Evolutionary conservation across 345 rosid genomes (phyloP).

Genomic region (Eucalyptus tenuipes): DNA sequence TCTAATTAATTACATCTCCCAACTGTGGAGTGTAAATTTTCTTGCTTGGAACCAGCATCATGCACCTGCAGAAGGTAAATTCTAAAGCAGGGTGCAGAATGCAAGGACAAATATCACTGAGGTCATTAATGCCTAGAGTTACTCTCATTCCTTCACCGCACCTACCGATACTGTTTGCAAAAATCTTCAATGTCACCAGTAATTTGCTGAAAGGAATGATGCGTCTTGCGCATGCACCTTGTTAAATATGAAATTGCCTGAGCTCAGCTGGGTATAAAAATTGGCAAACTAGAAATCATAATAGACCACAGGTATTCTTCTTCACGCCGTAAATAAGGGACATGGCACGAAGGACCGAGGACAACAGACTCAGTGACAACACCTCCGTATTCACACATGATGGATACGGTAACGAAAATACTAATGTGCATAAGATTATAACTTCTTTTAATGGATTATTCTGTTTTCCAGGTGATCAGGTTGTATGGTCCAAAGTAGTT

Average conservation of each 20-base stretch:
- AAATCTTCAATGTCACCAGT: neutral
- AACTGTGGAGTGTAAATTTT: neutral
- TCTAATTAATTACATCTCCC: neutral
- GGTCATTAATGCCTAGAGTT: neutral
- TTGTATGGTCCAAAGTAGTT: neutral
- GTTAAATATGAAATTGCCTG: neutral
- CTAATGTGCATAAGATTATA: neutral
- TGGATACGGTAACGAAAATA: neutral
- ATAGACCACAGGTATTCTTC: neutral
- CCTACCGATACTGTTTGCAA: neutral
- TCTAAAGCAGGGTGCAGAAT: neutral
- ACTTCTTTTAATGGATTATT: neutral
- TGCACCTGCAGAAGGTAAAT: neutral
- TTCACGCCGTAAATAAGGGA: neutral
- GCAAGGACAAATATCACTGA: neutral
- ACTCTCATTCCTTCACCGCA: neutral
- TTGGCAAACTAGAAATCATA: neutral
- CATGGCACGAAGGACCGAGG: neutral
- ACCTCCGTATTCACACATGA: neutral
- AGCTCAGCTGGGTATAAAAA: neutral
- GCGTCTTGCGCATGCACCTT: neutral
- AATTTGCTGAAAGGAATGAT: neutral
- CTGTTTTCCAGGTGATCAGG: neutral
- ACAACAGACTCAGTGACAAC: neutral
- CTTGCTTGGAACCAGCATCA: neutral